phyloP scores from a whole-genome alignment of 129 eudicot genomes.

The Saposhnikovia divaricata region DNA sequence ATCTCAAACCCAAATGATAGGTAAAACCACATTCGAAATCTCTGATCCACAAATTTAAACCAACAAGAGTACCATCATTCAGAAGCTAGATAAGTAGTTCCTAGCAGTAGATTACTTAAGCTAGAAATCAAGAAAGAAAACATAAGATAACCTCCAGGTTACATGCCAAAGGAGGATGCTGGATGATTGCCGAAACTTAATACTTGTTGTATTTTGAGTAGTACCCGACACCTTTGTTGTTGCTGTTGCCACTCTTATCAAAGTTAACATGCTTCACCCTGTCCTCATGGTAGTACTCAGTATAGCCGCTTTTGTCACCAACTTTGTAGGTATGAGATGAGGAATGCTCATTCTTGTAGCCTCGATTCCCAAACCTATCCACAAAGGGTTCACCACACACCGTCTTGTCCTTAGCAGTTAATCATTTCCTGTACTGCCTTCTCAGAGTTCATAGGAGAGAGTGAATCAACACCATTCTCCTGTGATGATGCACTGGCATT shows the following conservation, averaged over 20 bases:
- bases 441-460: slow-evolving; percentile 50
- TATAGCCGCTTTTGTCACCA: slow-evolving; percentile 32
- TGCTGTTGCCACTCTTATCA: slow-evolving; percentile 6
- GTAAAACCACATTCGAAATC: too few species aligned
- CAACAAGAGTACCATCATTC: background rate
- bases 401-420: slow-evolving; percentile 8
- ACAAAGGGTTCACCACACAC: too few species aligned
- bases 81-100: background rate
- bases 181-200: background rate
- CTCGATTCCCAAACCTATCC: too few species aligned
- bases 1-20: too few species aligned
- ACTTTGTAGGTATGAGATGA: slow-evolving; percentile 16
- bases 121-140: background rate
- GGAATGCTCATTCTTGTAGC: slow-evolving; percentile 5
- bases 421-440: slow-evolving; percentile 69
- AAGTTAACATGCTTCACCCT: slow-evolving; percentile 13
- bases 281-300: slow-evolving; percentile 23
- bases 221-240: background rate
- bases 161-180: background rate
- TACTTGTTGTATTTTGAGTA: slow-evolving; percentile 1
- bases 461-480: slow-evolving; percentile 58
- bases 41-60: too few species aligned
- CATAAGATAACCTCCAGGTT: slow-evolving; percentile 3
- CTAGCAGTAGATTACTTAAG: background rate
- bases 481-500: slow-evolving; percentile 31